Conservation (phyloP, 495 filamentous ascomycete species). For the Aspergillus avenaceus region DNA sequence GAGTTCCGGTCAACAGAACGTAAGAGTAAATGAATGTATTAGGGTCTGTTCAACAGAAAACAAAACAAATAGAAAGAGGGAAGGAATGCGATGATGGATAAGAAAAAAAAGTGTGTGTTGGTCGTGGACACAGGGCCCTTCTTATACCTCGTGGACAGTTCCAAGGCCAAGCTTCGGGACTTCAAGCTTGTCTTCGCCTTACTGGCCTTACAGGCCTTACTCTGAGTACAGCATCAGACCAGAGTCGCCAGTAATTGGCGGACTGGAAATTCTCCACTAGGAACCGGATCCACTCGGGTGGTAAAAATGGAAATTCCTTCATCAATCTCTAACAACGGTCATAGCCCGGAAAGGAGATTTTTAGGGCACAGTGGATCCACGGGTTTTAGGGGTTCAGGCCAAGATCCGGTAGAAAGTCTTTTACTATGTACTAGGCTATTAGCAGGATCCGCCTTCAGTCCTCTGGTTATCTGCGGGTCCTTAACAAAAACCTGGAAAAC, state of each 20-base stretch:
- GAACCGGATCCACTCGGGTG: background rate
- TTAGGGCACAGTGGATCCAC: background rate
- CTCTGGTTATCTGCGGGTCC: background rate
- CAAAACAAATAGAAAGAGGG: background rate
- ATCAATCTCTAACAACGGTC: background rate
- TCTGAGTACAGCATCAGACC: no score
- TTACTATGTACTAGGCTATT: no score
- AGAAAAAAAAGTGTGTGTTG: background rate
- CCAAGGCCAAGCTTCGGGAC: background rate
- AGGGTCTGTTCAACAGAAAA: slow-evolving; percentile 10
- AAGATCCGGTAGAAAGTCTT: background rate
- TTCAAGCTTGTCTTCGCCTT: background rate
- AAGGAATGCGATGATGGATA: background rate
- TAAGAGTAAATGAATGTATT: slow-evolving; percentile 3
- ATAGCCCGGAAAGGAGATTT: background rate
- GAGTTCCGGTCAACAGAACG: slow-evolving; percentile 21
- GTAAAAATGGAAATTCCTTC: background rate
- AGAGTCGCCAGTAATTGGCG: background rate
- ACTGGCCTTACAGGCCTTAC: no score
- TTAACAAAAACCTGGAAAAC: no score
- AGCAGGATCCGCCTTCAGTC: background rate
- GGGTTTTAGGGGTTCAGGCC: background rate
- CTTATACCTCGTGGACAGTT: slow-evolving; percentile 1
- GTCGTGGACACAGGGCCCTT: background rate
- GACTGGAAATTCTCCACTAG: background rate